These are phyloP conservation scores for Fomitopsis palustris DNA, from an alignment of 1,284 basidiomycete species.

Conservation along the genomic window DNA sequence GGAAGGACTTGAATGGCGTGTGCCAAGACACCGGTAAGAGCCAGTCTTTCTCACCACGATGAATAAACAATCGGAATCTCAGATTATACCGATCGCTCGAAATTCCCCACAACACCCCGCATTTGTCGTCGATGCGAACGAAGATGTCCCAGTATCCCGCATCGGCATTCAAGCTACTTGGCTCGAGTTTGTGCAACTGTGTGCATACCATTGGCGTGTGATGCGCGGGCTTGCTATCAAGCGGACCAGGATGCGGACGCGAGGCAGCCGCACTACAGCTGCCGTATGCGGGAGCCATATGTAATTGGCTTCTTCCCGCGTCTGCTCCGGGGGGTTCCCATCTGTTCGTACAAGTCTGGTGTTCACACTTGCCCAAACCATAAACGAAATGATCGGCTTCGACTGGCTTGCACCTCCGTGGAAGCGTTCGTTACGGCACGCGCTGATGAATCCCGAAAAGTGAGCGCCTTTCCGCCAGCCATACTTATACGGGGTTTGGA, in stretches of 20 bases:
- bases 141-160: too few species aligned
- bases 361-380: background rate
- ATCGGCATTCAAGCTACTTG: background rate
- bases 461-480: background rate
- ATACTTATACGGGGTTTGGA: background rate
- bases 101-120: background rate
- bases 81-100: background rate
- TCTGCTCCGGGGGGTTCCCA: background rate
- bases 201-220: background rate
- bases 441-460: background rate
- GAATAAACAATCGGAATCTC: background rate
- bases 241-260: background rate
- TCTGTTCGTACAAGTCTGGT: background rate
- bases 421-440: background rate
- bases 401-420: background rate
- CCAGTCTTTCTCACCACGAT: background rate
- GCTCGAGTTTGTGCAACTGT: background rate
- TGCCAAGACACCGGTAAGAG: background rate
- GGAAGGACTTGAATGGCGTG: background rate
- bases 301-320: background rate
- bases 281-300: background rate
- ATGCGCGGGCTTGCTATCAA: background rate
- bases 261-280: background rate
- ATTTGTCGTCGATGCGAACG: background rate
- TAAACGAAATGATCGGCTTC: background rate